These are phyloP conservation scores for Pseudocercospora cruenta DNA, from an alignment of 2,329 filamentous ascomycete species.

Conservation along the genomic window DNA sequence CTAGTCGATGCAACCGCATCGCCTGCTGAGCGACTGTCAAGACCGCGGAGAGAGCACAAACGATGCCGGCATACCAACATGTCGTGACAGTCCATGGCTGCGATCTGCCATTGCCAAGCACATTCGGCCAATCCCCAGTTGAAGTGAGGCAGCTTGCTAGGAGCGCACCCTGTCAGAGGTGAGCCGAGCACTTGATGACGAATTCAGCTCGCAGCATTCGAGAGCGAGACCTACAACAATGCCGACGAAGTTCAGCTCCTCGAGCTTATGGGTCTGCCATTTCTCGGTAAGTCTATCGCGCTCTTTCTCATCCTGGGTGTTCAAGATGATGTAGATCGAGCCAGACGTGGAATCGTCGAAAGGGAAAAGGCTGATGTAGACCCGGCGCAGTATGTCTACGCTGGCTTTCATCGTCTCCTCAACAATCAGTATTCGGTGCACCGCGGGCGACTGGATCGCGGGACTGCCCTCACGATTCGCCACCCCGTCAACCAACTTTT, in stretches of 20 bases:
- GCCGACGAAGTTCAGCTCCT: conserved; percentile 48
- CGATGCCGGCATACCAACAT: conserved; percentile 49
- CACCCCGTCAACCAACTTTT: too few relatives aligned
- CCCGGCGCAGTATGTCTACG: neutral
- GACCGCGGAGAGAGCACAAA: conserved; percentile 57
- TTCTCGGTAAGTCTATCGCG: conserved; percentile 42
- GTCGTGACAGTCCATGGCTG: conserved; percentile 49
- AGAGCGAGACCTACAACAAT: conserved; percentile 41
- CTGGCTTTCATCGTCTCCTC: neutral
- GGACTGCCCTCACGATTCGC: too few relatives aligned
- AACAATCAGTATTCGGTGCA: too few relatives aligned
- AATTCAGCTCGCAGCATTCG: neutral
- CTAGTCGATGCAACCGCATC: conserved; percentile 48
- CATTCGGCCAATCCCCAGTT: conserved; percentile 49
- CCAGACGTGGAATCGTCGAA: conserved; percentile 37
- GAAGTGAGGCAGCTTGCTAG: conserved; percentile 47
- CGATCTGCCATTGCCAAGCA: conserved; percentile 42
- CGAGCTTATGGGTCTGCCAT: conserved; percentile 47
- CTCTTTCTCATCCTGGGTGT: conserved; percentile 39
- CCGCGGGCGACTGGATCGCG: too few relatives aligned
- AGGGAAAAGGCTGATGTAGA: neutral
- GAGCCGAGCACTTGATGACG: neutral
- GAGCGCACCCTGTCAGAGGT: conserved; percentile 39
- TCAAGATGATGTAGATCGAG: conserved; percentile 44
- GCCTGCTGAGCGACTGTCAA: conserved; percentile 50